phyloP scores from a whole-genome alignment of 2,329 filamentous ascomycete species.

The Microdochium nivale region DNA sequence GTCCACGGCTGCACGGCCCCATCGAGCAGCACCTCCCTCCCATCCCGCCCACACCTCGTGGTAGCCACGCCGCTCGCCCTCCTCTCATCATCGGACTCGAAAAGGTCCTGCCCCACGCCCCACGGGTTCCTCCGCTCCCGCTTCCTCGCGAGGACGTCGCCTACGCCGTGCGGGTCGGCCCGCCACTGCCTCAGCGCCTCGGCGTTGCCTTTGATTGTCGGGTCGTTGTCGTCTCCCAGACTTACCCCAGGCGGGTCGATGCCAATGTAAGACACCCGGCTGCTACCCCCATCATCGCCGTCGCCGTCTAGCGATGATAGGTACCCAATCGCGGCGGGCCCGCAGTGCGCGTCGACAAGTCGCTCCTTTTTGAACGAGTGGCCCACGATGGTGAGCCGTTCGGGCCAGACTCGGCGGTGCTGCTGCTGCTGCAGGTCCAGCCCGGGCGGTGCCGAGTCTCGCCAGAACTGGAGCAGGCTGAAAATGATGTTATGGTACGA shows the following conservation, averaged over 20 bases:
- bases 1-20: constrained; percentile 31
- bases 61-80: constrained; percentile 28
- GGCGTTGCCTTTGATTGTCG: constrained; percentile 31
- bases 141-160: constrained; percentile 35
- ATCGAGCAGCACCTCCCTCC: constrained; percentile 31
- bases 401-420: constrained; percentile 44
- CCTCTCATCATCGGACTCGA: constrained; percentile 24
- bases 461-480: constrained; percentile 51
- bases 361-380: constrained; percentile 61
- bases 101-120: constrained; percentile 33
- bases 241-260: constrained; percentile 53
- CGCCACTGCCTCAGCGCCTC: constrained; percentile 39
- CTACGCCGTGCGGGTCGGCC: constrained; percentile 42
- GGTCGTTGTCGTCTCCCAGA: constrained; percentile 23
- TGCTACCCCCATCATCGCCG: too few relatives aligned
- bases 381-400: constrained; percentile 52
- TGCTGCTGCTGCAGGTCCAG: too few relatives aligned
- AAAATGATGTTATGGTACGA: constrained; percentile 81
- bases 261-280: constrained; percentile 46
- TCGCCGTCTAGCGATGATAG: constrained; percentile 31
- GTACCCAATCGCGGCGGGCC: constrained; percentile 40
- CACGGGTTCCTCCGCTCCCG: constrained; percentile 41
- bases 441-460: constrained; percentile 26
- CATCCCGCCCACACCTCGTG: constrained; percentile 16
- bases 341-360: constrained; percentile 55